phyloP scores from a whole-genome alignment of 805 yeast genomes.

The Zygotorulaspora chibaensis region DNA sequence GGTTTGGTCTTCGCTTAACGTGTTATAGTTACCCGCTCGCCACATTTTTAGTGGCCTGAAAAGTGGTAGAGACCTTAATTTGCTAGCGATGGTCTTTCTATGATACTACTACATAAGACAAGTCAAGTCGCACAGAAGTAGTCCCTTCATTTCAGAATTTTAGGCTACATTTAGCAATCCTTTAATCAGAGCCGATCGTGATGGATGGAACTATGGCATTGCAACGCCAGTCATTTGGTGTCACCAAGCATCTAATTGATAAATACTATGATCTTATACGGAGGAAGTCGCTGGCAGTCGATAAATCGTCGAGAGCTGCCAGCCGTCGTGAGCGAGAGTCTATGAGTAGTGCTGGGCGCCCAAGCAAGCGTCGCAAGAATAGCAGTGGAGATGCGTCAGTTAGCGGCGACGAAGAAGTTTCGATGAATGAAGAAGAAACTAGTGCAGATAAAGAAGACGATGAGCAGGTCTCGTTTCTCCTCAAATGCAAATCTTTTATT shows the following conservation, averaged over 20 bases:
- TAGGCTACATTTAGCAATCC: not conserved
- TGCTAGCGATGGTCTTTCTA: not conserved
- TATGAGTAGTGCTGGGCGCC: not conserved
- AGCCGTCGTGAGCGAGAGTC: conserved; percentile 5
- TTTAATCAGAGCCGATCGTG: not conserved
- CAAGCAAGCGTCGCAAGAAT: conserved; percentile 1
- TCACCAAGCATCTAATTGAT: conserved; percentile 22
- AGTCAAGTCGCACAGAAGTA: not conserved
- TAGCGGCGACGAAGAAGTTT: conserved; percentile 1
- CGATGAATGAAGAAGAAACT: conserved; percentile 2
- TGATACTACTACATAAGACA: not conserved
- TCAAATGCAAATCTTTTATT: conserved; percentile 12
- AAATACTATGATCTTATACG: conserved; percentile 18
- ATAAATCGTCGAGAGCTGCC: not conserved
- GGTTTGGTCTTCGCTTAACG: not conserved
- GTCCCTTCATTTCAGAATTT: no score
- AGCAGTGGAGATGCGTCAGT: not conserved
- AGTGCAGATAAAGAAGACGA: conserved; percentile 3
- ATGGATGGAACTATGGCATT: conserved; percentile 9
- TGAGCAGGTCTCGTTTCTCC: conserved; percentile 8
- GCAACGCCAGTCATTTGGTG: conserved; percentile 22
- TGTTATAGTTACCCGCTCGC: not conserved
- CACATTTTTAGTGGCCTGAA: not conserved
- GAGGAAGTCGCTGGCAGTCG: conserved; percentile 2
- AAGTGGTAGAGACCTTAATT: not conserved